Conservation (phyloP, 2,329 filamentous ascomycete species). For the Dactylellina cionopaga region DNA sequence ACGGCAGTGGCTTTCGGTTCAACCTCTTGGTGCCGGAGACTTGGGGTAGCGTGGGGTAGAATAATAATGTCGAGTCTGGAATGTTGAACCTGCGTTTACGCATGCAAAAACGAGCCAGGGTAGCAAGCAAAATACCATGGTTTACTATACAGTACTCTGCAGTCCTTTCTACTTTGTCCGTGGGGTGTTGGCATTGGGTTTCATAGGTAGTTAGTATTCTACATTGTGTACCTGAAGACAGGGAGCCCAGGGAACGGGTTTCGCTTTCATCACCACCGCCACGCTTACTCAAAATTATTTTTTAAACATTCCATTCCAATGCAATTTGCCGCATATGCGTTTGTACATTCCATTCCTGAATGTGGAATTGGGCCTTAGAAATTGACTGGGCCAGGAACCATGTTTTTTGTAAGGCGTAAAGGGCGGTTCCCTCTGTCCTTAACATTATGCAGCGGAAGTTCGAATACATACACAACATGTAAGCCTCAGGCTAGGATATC, state of each 20-base stretch:
- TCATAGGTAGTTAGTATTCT: background rate
- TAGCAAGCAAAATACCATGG: constrained; percentile 4
- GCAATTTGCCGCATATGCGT: constrained; percentile 44
- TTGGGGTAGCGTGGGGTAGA: background rate
- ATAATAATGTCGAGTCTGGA: constrained; percentile 23
- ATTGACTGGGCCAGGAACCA: background rate
- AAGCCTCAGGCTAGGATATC: too few relatives aligned
- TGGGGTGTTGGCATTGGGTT: background rate
- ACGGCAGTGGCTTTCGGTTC: background rate
- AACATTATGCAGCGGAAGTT: too few relatives aligned
- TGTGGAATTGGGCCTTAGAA: constrained; percentile 30
- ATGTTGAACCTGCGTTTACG: constrained; percentile 50
- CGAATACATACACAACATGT: too few relatives aligned
- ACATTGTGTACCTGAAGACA: constrained; percentile 21
- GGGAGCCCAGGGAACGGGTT: constrained; percentile 1
- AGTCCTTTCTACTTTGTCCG: constrained; percentile 5
- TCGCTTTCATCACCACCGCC: background rate
- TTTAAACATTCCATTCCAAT: constrained; percentile 44
- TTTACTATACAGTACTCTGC: constrained; percentile 10
- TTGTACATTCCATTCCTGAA: constrained; percentile 38
- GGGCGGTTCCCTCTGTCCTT: too few relatives aligned
- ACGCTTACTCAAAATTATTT: background rate
- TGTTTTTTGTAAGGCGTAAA: background rate
- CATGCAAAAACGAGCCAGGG: constrained; percentile 13
- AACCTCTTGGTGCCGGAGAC: background rate